Base-by-base conservation (phyloP, 108 stramenopile species). In the Nannochloropsis gaditana region DNA sequence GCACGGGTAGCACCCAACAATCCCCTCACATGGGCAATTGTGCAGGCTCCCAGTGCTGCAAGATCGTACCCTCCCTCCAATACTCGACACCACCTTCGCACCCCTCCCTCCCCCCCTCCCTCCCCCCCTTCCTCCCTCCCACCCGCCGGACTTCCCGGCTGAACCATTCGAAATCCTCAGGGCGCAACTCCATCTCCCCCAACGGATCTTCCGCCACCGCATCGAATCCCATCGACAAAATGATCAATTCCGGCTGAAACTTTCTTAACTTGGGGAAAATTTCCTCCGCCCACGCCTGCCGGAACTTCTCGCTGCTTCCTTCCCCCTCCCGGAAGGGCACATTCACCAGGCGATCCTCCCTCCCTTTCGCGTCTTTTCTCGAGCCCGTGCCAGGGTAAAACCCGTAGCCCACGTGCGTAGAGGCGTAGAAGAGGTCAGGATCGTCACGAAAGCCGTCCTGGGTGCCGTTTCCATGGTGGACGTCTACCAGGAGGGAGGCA, bases 401-500 rank as follows among this genome's bases (percentile, higher is more conserved):
- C 1, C 59, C 11, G 42, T 81, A 82, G n/a, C 86, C 86, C 82
- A 82, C 87, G 84, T 92, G 92, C 44, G 90, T 83, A 44, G 89
- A 90, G 21, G 89, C 85, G 84, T 87, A 92, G 42, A 90, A 88
- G 43, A 84, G 85, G 43, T 89, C 85, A 31, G 91, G 90, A 83
- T 92, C 90, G 47, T 87, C 19, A 80, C 42, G 44, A 80, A 90
- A 90, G 21, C 82, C 11, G 43, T 88, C 83, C 88, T 92, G 89
- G 6, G 92, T 92, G 5, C 91, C 92, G 83, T 92, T 91, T 9
- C 93, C 93, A 82, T 93, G 93, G 84, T 92, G 92, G 19, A 92
- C 91, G 73, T 92, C 92, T 31, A 31, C 31, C 86, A 86, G 91
- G 83, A 91, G 90, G 9, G 91, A 41, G n/a, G 91, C 85, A 11